phyloP scores from a whole-genome alignment of 495 filamentous ascomycete genomes.

The Parmelia sp. region DNA sequence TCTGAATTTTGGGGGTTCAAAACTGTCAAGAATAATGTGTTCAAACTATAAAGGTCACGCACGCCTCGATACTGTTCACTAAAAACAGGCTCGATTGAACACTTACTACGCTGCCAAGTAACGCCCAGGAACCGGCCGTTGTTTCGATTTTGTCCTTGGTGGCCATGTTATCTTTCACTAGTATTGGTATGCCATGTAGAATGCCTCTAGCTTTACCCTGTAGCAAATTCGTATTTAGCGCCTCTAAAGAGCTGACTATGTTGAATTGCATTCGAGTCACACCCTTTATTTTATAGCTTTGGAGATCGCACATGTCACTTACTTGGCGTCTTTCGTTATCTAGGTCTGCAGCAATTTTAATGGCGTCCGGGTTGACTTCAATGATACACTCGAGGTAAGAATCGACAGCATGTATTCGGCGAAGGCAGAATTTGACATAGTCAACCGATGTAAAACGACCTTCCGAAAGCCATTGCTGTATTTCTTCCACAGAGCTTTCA shows the following conservation, averaged over 20 bases:
- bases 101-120: conserved; percentile 27
- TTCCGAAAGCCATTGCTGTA: conserved; percentile 18
- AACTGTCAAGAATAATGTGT: not conserved
- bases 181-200: conserved; percentile 54
- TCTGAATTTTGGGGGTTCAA: not conserved
- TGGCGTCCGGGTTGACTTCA: conserved; percentile 46
- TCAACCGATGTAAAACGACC: conserved; percentile 20
- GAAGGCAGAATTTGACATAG: conserved; percentile 22
- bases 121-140: conserved; percentile 39
- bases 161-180: conserved; percentile 58
- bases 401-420: conserved; percentile 23
- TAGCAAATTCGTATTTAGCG: not conserved
- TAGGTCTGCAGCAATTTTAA: conserved; percentile 37
- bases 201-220: conserved; percentile 37
- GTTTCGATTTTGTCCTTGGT: conserved; percentile 54
- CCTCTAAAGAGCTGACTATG: not conserved
- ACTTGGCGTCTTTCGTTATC: conserved; percentile 37
- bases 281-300: not conserved
- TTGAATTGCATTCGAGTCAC: not conserved
- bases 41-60: not conserved
- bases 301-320: not conserved
- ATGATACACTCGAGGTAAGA: conserved; percentile 35
- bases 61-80: not conserved
- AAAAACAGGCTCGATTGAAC: not conserved
- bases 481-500: conserved; percentile 18